phyloP scores from a whole-genome alignment of 106 monocot genomes.

The Apostasia ramifera region DNA sequence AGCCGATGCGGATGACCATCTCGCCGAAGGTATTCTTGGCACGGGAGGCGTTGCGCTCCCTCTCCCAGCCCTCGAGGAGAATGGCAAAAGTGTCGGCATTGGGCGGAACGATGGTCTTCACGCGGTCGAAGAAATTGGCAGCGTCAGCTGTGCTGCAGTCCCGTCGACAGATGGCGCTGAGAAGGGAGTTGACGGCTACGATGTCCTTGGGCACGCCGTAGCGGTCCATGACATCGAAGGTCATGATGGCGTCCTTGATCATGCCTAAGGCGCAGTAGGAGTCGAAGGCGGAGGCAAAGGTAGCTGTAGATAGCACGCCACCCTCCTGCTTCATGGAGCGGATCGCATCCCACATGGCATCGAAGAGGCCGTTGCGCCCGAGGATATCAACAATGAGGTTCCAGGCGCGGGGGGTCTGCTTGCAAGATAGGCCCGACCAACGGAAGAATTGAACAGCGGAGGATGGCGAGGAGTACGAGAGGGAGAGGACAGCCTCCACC shows the following conservation, averaged over 20 bases:
- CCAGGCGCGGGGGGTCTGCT: conserved; percentile 44
- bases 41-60: conserved; percentile 33
- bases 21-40: conserved; percentile 73
- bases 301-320: conserved; percentile 37
- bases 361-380: conserved; percentile 55
- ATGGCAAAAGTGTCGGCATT: conserved; percentile 68
- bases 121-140: conserved; percentile 42
- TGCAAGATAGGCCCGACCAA: conserved; percentile 43
- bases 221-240: conserved; percentile 83
- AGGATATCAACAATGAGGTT: conserved; percentile 84
- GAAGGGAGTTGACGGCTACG: conserved; percentile 57
- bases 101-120: conserved; percentile 37
- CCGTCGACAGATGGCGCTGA: conserved; percentile 43
- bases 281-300: conserved; percentile 61
- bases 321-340: conserved; percentile 56
- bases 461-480: conserved; percentile 37
- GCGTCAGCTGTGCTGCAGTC: conserved; percentile 37
- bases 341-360: conserved; percentile 84
- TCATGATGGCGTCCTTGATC: conserved; percentile 61
- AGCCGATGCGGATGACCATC: conserved; percentile 66
- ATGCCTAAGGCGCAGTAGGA: conserved; percentile 54
- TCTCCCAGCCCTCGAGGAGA: conserved; percentile 71
- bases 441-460: conserved; percentile 65
- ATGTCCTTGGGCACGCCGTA: conserved; percentile 51
- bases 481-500: conserved; percentile 50